A percentile compares a stretch with the other conserved stretches of the same genome.
phyloP scores from a whole-genome alignment of 805 yeast species.

The Wickerhamomyces rabaulensis region DNA sequence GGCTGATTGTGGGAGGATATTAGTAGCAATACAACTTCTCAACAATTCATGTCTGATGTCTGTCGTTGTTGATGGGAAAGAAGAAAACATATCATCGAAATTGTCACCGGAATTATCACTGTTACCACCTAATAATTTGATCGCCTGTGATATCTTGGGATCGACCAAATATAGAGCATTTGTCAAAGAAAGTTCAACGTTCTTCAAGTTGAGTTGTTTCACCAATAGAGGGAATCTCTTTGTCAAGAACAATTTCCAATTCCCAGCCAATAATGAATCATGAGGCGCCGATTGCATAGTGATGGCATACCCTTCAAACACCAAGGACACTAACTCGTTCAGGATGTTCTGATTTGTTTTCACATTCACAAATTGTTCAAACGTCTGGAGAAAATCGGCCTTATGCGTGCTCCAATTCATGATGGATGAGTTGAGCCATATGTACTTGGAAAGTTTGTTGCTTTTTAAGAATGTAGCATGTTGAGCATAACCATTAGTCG shows the following conservation, averaged over 20 bases:
- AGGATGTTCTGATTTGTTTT: slow-evolving; percentile 24
- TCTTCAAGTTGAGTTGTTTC: slow-evolving; percentile 25
- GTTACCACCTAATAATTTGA: slow-evolving; percentile 16
- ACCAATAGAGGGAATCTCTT: slow-evolving; percentile 44
- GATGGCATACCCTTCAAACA: slow-evolving; percentile 39
- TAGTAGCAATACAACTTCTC: slow-evolving; percentile 37
- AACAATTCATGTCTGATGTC: slow-evolving; percentile 49
- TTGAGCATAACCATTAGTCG: background rate
- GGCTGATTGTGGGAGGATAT: slow-evolving; percentile 29
- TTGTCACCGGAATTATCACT: slow-evolving; percentile 16
- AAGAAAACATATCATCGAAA: slow-evolving; percentile 45
- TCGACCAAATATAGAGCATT: slow-evolving; percentile 30
- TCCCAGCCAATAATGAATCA: slow-evolving; percentile 28
- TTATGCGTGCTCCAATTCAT: slow-evolving; percentile 29
- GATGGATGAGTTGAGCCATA: slow-evolving; percentile 35
- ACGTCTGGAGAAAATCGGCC: slow-evolving; percentile 26
- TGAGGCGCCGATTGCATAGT: slow-evolving; percentile 30
- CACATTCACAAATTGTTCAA: slow-evolving; percentile 29
- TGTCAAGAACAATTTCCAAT: slow-evolving; percentile 41
- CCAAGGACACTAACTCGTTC: slow-evolving; percentile 36
- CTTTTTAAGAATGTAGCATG: slow-evolving; percentile 17
- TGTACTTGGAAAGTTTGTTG: slow-evolving; percentile 19
- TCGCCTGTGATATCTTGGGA: slow-evolving; percentile 26
- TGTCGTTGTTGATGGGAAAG: slow-evolving; percentile 39
- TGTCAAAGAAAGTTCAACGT: slow-evolving; percentile 23